phyloP scores from a whole-genome alignment of 1,284 basidiomycete species.

The Heterobasidion irregulare region DNA sequence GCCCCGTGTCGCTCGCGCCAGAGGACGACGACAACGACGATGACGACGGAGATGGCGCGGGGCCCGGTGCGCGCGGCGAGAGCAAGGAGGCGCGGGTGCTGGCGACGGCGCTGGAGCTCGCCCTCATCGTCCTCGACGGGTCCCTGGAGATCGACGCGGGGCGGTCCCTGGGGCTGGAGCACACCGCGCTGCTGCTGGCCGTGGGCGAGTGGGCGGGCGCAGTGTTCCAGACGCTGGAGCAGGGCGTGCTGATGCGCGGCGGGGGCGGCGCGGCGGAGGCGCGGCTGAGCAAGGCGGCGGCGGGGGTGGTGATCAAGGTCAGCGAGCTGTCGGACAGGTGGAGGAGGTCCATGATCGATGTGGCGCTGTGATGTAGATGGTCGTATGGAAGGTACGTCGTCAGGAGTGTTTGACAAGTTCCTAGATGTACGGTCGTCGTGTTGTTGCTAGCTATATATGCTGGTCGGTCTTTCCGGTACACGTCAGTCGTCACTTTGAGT shows the following conservation, averaged over 20 bases:
- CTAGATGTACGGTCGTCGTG: neutral
- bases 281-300: constrained; percentile 58
- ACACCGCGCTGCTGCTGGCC: constrained; percentile 63
- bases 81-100: constrained; percentile 64
- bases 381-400: neutral
- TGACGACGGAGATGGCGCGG: constrained; percentile 10
- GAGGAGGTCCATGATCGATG: constrained; percentile 61
- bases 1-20: constrained; percentile 42
- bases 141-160: constrained; percentile 73
- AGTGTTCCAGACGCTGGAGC: constrained; percentile 61
- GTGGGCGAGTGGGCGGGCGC: constrained; percentile 75
- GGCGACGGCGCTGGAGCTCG: constrained; percentile 68
- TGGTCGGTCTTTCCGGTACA: too few species aligned
- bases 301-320: constrained; percentile 75
- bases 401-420: neutral
- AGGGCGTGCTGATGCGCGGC: constrained; percentile 52
- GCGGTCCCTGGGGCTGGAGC: constrained; percentile 64
- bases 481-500: too few species aligned
- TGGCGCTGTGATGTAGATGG: constrained; percentile 9
- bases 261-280: constrained; percentile 59
- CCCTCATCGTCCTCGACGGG: constrained; percentile 70
- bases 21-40: constrained; percentile 36
- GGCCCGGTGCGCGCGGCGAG: neutral
- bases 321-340: constrained; percentile 72
- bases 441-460: neutral